Percentiles rank a stretch among this genome's conserved stretches.
Evolutionary conservation across 352 stramenopile genomes (phyloP).

Genomic region (Pythium phragmiticola): DNA sequence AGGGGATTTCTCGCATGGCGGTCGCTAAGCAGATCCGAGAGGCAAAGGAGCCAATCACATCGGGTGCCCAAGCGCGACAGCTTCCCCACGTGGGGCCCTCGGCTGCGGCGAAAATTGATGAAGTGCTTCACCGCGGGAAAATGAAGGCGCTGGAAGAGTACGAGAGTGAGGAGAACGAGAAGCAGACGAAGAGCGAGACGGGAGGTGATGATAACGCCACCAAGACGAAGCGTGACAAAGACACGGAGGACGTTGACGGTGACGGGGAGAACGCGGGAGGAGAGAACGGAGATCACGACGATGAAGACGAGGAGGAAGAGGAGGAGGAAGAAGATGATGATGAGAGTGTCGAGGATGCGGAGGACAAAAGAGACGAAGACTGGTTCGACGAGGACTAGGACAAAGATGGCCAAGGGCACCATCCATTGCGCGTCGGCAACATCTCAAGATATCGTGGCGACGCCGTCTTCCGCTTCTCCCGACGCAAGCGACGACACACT

Average conservation of each 20-base stretch:
- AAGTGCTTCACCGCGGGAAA: constrained; percentile 35
- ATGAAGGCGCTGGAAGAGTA: constrained; percentile 34
- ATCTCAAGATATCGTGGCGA: neutral
- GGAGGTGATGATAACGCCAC: neutral
- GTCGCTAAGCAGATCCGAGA: constrained; percentile 43
- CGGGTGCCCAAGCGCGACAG: constrained; percentile 26
- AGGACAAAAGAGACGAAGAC: constrained; percentile 6
- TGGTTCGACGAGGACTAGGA: constrained; percentile 2
- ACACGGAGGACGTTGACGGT: constrained; percentile 3
- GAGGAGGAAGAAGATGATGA: constrained; percentile 12
- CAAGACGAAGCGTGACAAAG: neutral
- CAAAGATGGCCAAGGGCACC: neutral
- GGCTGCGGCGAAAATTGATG: constrained; percentile 38
- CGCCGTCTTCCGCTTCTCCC: constrained; percentile 36
- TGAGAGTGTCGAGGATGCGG: constrained; percentile 6
- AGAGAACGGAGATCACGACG: neutral
- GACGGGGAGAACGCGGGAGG: neutral
- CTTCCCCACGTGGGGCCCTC: constrained; percentile 35
- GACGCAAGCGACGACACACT: constrained; percentile 40
- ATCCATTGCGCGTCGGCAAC: neutral
- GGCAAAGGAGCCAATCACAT: constrained; percentile 28
- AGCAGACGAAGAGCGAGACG: constrained; percentile 1
- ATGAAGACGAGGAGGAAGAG: constrained; percentile 11
- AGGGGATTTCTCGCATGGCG: constrained; percentile 41
- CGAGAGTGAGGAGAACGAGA: constrained; percentile 5